Evolutionary conservation across 2,329 filamentous ascomycete genomes (phyloP).

Genomic region (Claviceps purpurea): DNA sequence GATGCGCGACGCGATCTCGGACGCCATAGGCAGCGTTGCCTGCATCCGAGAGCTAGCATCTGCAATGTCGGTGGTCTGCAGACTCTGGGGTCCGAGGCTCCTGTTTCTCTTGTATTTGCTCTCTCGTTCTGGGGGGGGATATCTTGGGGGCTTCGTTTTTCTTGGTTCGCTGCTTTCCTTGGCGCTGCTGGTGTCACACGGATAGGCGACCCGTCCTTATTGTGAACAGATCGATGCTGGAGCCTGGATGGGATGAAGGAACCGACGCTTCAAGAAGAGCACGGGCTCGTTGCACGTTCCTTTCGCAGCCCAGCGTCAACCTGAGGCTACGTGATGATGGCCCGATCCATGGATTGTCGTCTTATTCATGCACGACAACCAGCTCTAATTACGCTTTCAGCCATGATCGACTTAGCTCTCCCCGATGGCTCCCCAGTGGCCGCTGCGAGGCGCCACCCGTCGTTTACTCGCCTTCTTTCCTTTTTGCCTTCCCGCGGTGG

Average conservation of each 20-base stretch:
- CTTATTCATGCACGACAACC: slow-evolving; percentile 1
- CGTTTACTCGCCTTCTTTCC: neutral
- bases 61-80: neutral
- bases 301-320: neutral
- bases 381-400: neutral
- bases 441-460: neutral
- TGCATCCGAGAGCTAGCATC: slow-evolving; percentile 4
- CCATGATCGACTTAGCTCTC: neutral
- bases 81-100: no score
- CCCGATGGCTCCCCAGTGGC: neutral
- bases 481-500: no score
- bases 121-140: no score
- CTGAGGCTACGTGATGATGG: neutral
- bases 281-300: neutral
- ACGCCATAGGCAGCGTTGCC: slow-evolving; percentile 22
- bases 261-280: neutral
- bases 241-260: neutral
- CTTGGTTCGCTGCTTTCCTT: neutral
- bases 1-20: slow-evolving; percentile 32
- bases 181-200: neutral
- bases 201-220: neutral
- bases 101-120: no score
- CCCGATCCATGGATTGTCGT: neutral
- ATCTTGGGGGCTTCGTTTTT: neutral
- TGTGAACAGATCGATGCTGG: neutral